A percentile compares a stretch with the other conserved stretches of the same genome.
These are phyloP conservation scores for Suhomyces emberorum DNA, from an alignment of 805 yeast species.

Conservation along the genomic window DNA sequence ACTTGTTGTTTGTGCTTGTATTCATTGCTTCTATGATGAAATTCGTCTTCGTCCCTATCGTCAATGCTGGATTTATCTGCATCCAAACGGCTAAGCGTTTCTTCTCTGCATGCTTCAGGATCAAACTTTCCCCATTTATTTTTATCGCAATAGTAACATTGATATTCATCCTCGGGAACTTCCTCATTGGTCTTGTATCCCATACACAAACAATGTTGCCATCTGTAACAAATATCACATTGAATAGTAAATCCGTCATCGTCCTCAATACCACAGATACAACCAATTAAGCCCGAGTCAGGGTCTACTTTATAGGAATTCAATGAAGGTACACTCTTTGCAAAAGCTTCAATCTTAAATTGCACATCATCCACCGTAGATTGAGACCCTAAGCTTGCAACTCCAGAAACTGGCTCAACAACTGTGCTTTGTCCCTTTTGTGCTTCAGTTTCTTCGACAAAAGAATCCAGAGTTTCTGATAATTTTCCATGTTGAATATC, in stretches of 20 bases:
- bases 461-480: too few species aligned
- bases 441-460: too few species aligned
- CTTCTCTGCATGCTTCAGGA: slow-evolving; percentile 28
- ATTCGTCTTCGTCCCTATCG: slow-evolving; percentile 14
- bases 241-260: slow-evolving; percentile 95
- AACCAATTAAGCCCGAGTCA: slow-evolving; percentile 83
- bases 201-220: slow-evolving; percentile 96
- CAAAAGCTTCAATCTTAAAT: too few species aligned
- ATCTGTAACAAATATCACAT: slow-evolving; percentile 86
- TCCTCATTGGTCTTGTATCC: slow-evolving; percentile 66
- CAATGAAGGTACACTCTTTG: too few species aligned
- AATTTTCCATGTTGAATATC: too few species aligned
- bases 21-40: slow-evolving; percentile 10
- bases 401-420: too few species aligned
- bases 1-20: slow-evolving; percentile 4
- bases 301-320: slow-evolving; percentile 63
- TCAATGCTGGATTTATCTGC: slow-evolving; percentile 19
- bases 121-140: slow-evolving; percentile 43
- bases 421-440: too few species aligned
- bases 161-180: slow-evolving; percentile 74
- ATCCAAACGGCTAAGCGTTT: slow-evolving; percentile 31
- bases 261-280: slow-evolving; percentile 82
- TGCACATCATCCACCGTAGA: too few species aligned
- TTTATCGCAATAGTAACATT: slow-evolving; percentile 72
- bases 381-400: too few species aligned